A percentile compares a stretch with the other conserved stretches of the same genome.
Conservation (phyloP, 2,329 filamentous ascomycete genomes). For the Hypoxylon sp. region DNA sequence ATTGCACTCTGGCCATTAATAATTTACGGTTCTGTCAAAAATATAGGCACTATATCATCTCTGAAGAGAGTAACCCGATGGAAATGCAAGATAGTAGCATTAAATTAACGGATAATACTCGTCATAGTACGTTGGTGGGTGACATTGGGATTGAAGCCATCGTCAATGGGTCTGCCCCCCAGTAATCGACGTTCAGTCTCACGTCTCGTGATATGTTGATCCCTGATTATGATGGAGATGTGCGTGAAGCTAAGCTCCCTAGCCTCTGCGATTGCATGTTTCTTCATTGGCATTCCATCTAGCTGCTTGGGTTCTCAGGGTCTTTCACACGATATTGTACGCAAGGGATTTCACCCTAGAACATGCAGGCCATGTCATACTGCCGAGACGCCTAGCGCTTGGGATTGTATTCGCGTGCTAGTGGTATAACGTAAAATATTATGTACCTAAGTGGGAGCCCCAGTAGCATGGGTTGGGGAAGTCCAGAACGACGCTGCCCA, state of each 20-base stretch:
- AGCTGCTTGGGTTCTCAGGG: conserved; percentile 19
- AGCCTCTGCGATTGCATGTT: conserved; percentile 9
- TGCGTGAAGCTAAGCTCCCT: conserved; percentile 8
- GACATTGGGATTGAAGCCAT: conserved; percentile 23
- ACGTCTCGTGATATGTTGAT: conserved; percentile 18
- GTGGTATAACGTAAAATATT: conserved; percentile 14
- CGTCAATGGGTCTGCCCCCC: conserved; percentile 13
- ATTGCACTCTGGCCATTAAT: conserved; percentile 13
- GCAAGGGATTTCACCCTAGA: conserved; percentile 26
- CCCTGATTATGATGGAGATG: conserved; percentile 12
- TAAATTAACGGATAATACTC: neutral
- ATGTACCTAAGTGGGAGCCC: conserved; percentile 7
- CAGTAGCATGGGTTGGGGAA: conserved; percentile 17
- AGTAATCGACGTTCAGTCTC: neutral
- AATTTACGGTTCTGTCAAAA: conserved; percentile 8
- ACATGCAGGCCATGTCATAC: conserved; percentile 18
- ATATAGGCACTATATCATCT: neutral
- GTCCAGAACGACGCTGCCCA: conserved; percentile 22
- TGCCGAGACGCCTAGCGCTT: conserved; percentile 29
- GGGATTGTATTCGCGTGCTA: conserved; percentile 19
- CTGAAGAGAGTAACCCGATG: conserved; percentile 14
- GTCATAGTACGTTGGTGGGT: conserved; percentile 6
- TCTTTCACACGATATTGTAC: conserved; percentile 7
- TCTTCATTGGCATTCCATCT: conserved; percentile 19
- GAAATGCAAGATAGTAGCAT: neutral